Conservation (phyloP, 2,329 filamentous ascomycete species). For the Aspergillus sp. region DNA sequence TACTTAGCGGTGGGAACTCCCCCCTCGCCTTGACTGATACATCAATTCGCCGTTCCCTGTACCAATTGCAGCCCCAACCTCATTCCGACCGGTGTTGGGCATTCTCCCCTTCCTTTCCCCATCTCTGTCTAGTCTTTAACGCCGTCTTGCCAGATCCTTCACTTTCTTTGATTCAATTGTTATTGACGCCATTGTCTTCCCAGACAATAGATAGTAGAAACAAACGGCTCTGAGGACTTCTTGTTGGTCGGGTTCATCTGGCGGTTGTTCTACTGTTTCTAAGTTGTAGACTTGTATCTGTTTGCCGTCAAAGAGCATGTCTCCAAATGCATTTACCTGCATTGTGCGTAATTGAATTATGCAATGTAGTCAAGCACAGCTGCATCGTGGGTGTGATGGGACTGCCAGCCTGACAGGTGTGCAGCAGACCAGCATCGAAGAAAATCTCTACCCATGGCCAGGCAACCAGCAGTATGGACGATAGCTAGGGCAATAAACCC, state of each 20-base stretch:
- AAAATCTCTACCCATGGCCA: neutral
- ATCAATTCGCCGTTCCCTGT: neutral
- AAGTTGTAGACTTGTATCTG: neutral
- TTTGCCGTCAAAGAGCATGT: neutral
- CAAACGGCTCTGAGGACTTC: too few relatives aligned
- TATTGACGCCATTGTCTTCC: neutral
- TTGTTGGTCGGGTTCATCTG: neutral
- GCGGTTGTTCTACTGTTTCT: too few relatives aligned
- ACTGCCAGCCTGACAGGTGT: neutral
- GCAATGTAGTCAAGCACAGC: neutral
- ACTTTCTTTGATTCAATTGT: too few relatives aligned
- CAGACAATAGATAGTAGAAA: neutral
- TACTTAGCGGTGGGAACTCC: neutral
- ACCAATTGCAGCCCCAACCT: too few relatives aligned
- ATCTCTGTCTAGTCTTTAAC: neutral
- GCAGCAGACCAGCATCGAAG: neutral
- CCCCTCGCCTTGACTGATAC: neutral
- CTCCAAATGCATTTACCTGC: too few relatives aligned
- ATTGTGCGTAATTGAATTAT: neutral
- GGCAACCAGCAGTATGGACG: neutral
- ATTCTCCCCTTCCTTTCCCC: neutral
- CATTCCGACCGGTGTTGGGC: neutral
- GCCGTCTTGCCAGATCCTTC: too few relatives aligned
- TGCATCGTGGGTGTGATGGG: constrained; percentile 1
- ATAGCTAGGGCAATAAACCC: neutral